Percentiles rank a stretch among this genome's conserved stretches.
These are phyloP conservation scores for Cyclostephanos tholiformis DNA, from an alignment of 108 stramenopile species.

Conservation along the genomic window DNA sequence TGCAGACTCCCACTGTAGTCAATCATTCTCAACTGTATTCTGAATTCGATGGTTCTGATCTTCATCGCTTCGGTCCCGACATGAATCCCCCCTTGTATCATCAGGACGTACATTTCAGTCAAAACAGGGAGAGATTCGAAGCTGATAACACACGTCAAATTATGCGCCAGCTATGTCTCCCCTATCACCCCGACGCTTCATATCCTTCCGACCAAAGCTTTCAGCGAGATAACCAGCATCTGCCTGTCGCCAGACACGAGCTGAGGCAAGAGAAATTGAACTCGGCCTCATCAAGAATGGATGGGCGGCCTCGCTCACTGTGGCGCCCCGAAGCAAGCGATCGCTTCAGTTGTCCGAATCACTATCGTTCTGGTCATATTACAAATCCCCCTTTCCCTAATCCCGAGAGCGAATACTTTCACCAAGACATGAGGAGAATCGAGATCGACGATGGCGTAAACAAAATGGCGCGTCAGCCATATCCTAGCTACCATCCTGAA, in stretches of 20 bases:
- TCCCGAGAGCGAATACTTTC: background rate
- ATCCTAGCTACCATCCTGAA: background rate
- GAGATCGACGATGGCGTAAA: background rate
- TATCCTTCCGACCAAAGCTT: background rate
- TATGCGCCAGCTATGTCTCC: background rate
- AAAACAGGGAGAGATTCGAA: background rate
- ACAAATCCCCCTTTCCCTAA: background rate
- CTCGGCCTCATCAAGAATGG: conserved; percentile 10
- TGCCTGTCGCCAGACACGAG: background rate
- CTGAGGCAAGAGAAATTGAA: background rate
- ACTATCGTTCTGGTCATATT: background rate
- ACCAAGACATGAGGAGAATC: background rate
- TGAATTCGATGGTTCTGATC: conserved; percentile 12
- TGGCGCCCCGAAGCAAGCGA: conserved; percentile 1
- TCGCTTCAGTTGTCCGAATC: background rate
- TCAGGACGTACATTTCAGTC: conserved; percentile 9
- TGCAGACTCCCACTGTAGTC: background rate
- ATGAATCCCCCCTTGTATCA: conserved; percentile 9
- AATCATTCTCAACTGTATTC: background rate
- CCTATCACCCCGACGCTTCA: background rate
- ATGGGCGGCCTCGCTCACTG: conserved; percentile 2
- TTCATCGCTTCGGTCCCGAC: conserved; percentile 8
- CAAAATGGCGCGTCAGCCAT: background rate
- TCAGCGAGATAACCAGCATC: background rate
- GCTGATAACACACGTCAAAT: background rate